Evolutionary conservation across 768 basidiomycete species (phyloP).

Genomic region (Brasilioporus rufonigricans): DNA sequence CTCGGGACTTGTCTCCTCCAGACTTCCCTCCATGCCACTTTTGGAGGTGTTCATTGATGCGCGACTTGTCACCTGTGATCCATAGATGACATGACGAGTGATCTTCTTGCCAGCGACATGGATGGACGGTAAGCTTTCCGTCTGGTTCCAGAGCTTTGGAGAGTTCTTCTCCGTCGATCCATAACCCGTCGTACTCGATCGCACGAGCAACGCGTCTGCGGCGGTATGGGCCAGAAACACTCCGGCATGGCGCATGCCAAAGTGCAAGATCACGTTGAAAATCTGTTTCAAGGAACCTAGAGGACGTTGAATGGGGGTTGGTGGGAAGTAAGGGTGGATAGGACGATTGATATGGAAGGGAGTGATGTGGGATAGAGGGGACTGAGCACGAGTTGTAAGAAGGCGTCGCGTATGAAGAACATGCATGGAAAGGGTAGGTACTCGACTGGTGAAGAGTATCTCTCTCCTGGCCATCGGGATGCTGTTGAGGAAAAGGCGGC

Average conservation of each 20-base stretch:
- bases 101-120: slow-evolving; percentile 14
- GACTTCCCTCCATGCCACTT: slow-evolving; percentile 15
- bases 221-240: neutral
- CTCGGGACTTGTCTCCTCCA: slow-evolving; percentile 7
- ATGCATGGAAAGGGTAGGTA: too few species aligned
- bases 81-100: slow-evolving; percentile 11
- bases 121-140: slow-evolving; percentile 4
- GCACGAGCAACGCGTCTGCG: neutral
- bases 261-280: neutral
- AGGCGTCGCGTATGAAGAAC: neutral
- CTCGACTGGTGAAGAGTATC: too few species aligned
- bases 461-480: too few species aligned
- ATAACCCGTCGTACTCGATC: slow-evolving; percentile 5
- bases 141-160: neutral
- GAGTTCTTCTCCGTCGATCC: slow-evolving; percentile 15
- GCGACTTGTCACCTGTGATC: slow-evolving; percentile 17
- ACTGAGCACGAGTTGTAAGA: neutral
- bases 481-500: too few species aligned
- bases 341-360: neutral
- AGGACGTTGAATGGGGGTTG: neutral
- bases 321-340: neutral
- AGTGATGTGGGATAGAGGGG: neutral
- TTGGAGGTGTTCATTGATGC: slow-evolving; percentile 16
- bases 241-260: neutral
- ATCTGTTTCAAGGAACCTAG: neutral